Base-by-base conservation (phyloP, 106 monocot genomes). In the Gastrodia elata region DNA sequence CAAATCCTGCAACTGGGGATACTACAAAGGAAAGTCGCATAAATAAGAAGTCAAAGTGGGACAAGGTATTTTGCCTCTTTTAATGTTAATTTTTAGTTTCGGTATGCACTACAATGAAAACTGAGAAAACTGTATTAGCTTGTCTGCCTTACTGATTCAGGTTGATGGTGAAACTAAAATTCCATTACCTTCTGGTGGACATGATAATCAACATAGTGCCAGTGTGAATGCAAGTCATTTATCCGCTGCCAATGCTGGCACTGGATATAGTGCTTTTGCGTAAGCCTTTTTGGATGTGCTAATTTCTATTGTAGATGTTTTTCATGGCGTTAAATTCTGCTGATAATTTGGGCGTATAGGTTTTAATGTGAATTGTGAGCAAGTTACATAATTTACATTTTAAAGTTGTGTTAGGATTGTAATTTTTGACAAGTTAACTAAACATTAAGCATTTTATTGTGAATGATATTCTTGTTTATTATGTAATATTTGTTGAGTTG, bases 211-310 rank as follows among this genome's bases (percentile, higher is more conserved):
- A 26, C 78, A 81, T 58, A 61, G 72, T 30, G 71, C 56, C 73
- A 78, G 79, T 73, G 80, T 80, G 16, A 81, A 88, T 77, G 84
- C 89, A 38, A 77, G 82, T 20, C 82, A 87, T 61, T 72, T 92
- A 70, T 87, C 84, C 68, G 81, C 88, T 79, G 81, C 92, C 39
- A 83, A 75, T 83, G 87, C 85, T 70, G 96, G 92, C 76, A 74
- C 83, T 84, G 96, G 96, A 65, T 97, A 97, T 75, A 90, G 85
- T 33, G 96, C 89, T 52, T 97, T 97, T 84, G 92, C 88, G 96
- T 97, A 76, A 86, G 96, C 84, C 64, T 46, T 74, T 65, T 11
- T 65, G 4, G 26, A n/a, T 4, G 38, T 7, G 37, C 34, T 33
- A 11, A 64, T 33, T 34, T 64, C 64, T 34, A 16, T 13, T 64